Percentiles rank a stretch among this genome's conserved stretches.
phyloP scores from a whole-genome alignment of 2,329 filamentous ascomycete species.

The Fusarium avenaceum region DNA sequence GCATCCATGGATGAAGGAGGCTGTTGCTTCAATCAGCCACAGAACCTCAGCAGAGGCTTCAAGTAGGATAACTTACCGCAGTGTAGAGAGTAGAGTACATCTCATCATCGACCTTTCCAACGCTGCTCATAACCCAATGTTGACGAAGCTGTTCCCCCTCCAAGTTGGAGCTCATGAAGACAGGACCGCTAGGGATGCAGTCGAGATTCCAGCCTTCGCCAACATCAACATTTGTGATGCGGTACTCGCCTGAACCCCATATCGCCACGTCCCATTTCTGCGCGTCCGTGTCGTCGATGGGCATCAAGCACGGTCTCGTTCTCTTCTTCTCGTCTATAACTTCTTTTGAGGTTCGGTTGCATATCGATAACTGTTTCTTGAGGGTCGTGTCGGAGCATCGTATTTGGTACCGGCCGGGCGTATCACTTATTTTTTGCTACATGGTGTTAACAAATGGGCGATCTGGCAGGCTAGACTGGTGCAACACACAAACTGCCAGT shows the following conservation, averaged over 20 bases:
- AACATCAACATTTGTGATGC: constrained; percentile 52
- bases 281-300: constrained; percentile 42
- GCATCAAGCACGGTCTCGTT: constrained; percentile 51
- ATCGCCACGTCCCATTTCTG: constrained; percentile 54
- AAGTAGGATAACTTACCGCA: not conserved
- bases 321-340: constrained; percentile 45
- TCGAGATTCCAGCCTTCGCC: constrained; percentile 53
- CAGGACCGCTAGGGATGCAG: constrained; percentile 50
- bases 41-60: fast-evolving
- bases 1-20: constrained; percentile 11
- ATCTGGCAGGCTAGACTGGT: fast-evolving
- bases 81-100: constrained; percentile 53
- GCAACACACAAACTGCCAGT: constrained; percentile 34
- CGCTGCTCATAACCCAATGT: constrained; percentile 54
- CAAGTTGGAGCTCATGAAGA: constrained; percentile 51
- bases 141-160: constrained; percentile 49
- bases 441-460: not conserved
- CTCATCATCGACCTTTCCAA: constrained; percentile 49
- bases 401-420: constrained; percentile 51
- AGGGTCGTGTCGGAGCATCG: constrained; percentile 49
- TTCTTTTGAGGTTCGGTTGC: constrained; percentile 29
- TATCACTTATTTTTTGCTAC: constrained; percentile 48
- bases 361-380: constrained; percentile 51
- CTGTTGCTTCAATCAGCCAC: not conserved
- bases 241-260: constrained; percentile 49